These are phyloP conservation scores for Sporothrix inflata DNA, from an alignment of 2,329 filamentous ascomycete species.

Conservation along the genomic window DNA sequence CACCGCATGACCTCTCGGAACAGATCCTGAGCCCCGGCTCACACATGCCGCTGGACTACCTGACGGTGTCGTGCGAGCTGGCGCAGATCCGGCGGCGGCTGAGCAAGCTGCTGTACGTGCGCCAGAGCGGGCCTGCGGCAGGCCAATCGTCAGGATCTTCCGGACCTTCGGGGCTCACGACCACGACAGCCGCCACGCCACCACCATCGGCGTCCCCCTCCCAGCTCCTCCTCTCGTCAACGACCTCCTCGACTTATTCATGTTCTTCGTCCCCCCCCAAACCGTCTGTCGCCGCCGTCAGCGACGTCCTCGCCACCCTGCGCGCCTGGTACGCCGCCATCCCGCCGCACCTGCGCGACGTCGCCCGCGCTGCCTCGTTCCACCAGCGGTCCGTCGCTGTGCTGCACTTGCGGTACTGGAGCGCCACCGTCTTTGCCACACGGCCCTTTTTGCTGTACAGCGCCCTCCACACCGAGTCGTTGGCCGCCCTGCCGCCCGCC, in stretches of 20 bases:
- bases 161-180: neutral
- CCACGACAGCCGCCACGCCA: neutral
- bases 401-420: conserved; percentile 38
- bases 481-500: conserved; percentile 26
- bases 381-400: conserved; percentile 37
- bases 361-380: conserved; percentile 33
- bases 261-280: neutral
- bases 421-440: conserved; percentile 35
- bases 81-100: conserved; percentile 35
- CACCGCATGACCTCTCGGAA: conserved; percentile 33
- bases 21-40: conserved; percentile 38
- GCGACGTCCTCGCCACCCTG: conserved; percentile 32
- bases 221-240: neutral
- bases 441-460: conserved; percentile 43
- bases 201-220: neutral
- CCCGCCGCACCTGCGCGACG: conserved; percentile 36
- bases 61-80: conserved; percentile 36
- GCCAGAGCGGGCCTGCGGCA: neutral
- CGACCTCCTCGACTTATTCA: neutral
- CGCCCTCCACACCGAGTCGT: conserved; percentile 30
- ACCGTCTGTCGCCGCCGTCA: conserved; percentile 33
- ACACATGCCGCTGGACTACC: conserved; percentile 38
- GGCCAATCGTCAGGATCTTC: too few relatives aligned
- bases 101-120: conserved; percentile 33
- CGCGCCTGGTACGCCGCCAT: conserved; percentile 35